Base-by-base conservation (phyloP, 495 filamentous ascomycete genomes). In the Xeromyces bisporus region DNA sequence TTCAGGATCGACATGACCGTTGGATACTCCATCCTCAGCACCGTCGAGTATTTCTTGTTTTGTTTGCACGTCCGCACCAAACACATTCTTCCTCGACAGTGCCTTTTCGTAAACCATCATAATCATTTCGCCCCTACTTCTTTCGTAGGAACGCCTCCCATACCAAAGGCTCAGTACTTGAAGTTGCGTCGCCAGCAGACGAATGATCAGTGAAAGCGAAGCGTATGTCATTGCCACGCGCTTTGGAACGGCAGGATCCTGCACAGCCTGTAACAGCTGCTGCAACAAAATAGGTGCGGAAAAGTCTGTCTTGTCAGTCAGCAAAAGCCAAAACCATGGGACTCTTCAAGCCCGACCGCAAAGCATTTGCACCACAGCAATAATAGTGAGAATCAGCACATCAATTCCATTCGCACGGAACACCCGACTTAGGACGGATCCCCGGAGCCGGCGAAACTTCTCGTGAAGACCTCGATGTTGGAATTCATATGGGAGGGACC, bases 61-160 rank as follows among this genome's bases (percentile, higher is more conserved):
- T 10, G 28, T 37, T 10, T 41, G 29, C 10, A 43, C 28, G 23
- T 43, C 30, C 17, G 63, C 46, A 6, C 71, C 70, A 33, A 79
- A 65, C 0, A 80, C 67, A 15, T 63, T 63, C 51, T 87, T 86
- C 18, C 82, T 58, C 3, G 71, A 67, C 6, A 89, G 51, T 0
- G 79, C 81, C 53, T 91, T 91, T 45, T 84, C 80, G 34, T 85
- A 85, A 15, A 89, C 60, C 70, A 83, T 85, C 33, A 80, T 87
- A 29, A 91, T 75, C 72, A 87, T 73, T 46, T 86, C 81, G 6
- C 82, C 82, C 26, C 82, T 58, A 3, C 77, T 79, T 29, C 81
- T 60, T 42, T 91, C 82, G 40, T 87, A 91, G 34, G 64, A 65
- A 31, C 81, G 66, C 29, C 82, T 64, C 31, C 68, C 66, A 42